Conservation (phyloP, 73 alveolate species). For the Paramecium octaurelia region DNA sequence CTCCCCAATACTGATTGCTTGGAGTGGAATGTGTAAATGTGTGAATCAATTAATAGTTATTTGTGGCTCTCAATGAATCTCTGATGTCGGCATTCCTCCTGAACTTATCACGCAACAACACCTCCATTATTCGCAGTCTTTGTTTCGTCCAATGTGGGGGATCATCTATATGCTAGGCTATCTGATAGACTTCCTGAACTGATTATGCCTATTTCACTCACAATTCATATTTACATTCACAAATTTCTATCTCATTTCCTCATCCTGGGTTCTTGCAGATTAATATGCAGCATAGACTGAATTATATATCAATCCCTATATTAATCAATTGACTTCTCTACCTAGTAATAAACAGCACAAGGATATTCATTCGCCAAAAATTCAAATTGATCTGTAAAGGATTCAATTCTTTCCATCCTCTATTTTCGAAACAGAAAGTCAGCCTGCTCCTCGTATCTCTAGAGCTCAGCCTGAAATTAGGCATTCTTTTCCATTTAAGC, state of each 20-base stretch:
- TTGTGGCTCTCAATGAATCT: conserved; percentile 71
- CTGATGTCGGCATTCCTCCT: conserved; percentile 73
- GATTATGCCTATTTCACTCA: conserved; percentile 69
- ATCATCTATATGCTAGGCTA: conserved; percentile 71
- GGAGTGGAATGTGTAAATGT: conserved; percentile 47
- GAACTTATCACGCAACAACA: conserved; percentile 73
- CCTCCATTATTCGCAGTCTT: conserved; percentile 73
- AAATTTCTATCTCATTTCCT: conserved; percentile 47
- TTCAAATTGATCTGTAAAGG: conserved; percentile 66
- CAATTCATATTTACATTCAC: background rate
- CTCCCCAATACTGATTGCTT: conserved; percentile 79
- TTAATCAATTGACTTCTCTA: conserved; percentile 35
- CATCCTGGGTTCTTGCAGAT: conserved; percentile 63
- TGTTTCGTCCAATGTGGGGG: conserved; percentile 68
- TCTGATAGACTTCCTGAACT: conserved; percentile 61
- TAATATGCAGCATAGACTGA: conserved; percentile 64
- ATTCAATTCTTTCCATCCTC: conserved; percentile 69
- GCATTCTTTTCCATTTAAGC: conserved; percentile 52
- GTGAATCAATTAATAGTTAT: conserved; percentile 51
- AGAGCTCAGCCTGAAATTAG: conserved; percentile 68
- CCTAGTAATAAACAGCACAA: conserved; percentile 64
- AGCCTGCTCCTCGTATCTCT: conserved; percentile 63
- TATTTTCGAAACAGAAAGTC: conserved; percentile 62
- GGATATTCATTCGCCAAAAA: conserved; percentile 68
- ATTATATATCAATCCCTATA: conserved; percentile 47